These are phyloP conservation scores for Discostella stelligeroides DNA, from an alignment of 108 stramenopile genomes.

Conservation along the genomic window DNA sequence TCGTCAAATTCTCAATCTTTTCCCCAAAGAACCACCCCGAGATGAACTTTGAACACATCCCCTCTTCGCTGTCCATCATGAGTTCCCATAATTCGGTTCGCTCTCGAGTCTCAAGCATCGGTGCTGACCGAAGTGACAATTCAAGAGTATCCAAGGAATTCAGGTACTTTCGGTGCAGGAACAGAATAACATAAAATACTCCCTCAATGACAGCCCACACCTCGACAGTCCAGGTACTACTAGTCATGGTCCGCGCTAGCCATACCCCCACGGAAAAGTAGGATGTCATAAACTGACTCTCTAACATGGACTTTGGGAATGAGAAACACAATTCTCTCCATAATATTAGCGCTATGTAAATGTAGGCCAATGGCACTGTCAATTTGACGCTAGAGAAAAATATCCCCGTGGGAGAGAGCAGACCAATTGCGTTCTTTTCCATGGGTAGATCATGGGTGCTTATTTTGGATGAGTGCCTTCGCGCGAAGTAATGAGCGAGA, in stretches of 20 bases:
- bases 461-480: conserved; percentile 14
- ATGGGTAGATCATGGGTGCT: conserved; percentile 48
- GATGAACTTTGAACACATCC: conserved; percentile 59
- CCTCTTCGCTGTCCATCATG: conserved; percentile 64
- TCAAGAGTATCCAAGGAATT: conserved; percentile 78
- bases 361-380: conserved; percentile 66
- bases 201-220: conserved; percentile 84
- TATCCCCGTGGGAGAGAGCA: conserved; percentile 64
- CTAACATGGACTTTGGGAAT: conserved; percentile 60
- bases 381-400: conserved; percentile 66
- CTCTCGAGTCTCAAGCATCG: conserved; percentile 69
- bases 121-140: conserved; percentile 70
- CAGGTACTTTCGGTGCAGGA: conserved; percentile 64
- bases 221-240: conserved; percentile 62
- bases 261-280: conserved; percentile 63
- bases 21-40: conserved; percentile 88
- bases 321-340: conserved; percentile 69
- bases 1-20: conserved; percentile 69
- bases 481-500: conserved; percentile 29
- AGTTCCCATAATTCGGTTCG: conserved; percentile 68
- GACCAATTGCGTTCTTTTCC: conserved; percentile 61
- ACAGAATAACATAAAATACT: conserved; percentile 70
- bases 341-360: conserved; percentile 74
- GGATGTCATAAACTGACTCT: conserved; percentile 47
- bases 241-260: conserved; percentile 56